Evolutionary conservation across 768 basidiomycete genomes (phyloP).

Genomic region (Mycena galericulata): DNA sequence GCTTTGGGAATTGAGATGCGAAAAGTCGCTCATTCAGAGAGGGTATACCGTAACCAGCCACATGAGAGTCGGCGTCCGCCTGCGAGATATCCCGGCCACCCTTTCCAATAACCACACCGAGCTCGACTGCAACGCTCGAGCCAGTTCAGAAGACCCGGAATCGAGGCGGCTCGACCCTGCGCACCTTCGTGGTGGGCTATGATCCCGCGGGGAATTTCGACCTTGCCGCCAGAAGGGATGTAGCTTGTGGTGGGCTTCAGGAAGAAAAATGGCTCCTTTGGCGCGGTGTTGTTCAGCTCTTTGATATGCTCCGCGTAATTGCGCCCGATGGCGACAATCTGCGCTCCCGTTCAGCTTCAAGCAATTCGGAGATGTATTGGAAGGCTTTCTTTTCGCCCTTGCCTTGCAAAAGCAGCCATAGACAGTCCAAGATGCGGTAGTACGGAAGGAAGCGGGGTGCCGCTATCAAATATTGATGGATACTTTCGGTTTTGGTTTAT

Average conservation of each 20-base stretch:
- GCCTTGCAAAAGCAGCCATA: constrained; percentile 27
- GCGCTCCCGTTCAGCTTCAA: constrained; percentile 14
- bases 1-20: constrained; percentile 67
- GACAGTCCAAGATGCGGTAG: neutral
- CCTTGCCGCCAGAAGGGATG: constrained; percentile 75
- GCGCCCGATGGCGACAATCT: constrained; percentile 97
- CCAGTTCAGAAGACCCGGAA: constrained; percentile 12
- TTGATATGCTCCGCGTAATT: constrained; percentile 94
- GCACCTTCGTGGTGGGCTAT: constrained; percentile 92
- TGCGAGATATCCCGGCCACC: constrained; percentile 84
- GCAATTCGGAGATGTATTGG: neutral
- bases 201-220: constrained; percentile 90
- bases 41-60: constrained; percentile 90
- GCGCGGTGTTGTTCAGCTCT: constrained; percentile 89
- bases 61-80: constrained; percentile 76
- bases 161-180: neutral
- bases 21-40: neutral
- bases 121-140: constrained; percentile 78
- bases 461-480: too few species aligned
- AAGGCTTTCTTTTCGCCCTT: constrained; percentile 30
- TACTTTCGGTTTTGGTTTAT: too few species aligned
- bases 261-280: constrained; percentile 98
- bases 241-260: constrained; percentile 96
- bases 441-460: neutral
- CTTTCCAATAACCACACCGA: constrained; percentile 96